Conservation (phyloP, 1,284 basidiomycete genomes). For the Hymenochaete sp. region DNA sequence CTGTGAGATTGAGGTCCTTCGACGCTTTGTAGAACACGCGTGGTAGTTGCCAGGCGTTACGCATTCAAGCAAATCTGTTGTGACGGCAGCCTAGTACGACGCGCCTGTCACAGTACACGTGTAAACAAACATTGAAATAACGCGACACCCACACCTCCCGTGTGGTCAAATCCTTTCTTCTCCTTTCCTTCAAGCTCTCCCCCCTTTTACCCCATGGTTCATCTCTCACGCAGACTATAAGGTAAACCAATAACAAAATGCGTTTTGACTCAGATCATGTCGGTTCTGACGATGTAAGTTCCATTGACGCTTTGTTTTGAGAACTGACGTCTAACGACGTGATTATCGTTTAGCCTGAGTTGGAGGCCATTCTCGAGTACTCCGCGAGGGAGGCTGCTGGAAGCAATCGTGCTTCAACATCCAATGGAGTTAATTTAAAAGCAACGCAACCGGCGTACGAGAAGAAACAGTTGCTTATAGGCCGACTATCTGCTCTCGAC, state of each 20-base stretch:
- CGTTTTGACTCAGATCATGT: conserved; percentile 11
- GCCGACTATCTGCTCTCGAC: conserved; percentile 32
- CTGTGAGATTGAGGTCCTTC: too few species aligned
- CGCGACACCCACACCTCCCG: too few species aligned
- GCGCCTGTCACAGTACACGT: too few species aligned
- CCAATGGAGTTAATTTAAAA: neutral
- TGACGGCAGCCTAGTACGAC: too few species aligned
- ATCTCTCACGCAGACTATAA: too few species aligned
- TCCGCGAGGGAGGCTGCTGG: conserved; percentile 1
- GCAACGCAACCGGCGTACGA: conserved; percentile 18
- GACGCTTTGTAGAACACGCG: too few species aligned
- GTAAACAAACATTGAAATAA: too few species aligned
- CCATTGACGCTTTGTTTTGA: neutral
- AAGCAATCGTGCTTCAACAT: neutral
- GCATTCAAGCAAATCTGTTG: too few species aligned
- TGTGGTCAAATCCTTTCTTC: too few species aligned
- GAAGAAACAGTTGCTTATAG: conserved; percentile 28
- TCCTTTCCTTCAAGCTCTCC: too few species aligned
- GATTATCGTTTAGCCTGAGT: neutral
- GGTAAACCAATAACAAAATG: conserved; percentile 2
- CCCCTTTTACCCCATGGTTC: too few species aligned
- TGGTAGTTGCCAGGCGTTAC: too few species aligned
- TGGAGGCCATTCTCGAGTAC: conserved; percentile 10
- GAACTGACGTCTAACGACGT: neutral
- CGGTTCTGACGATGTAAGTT: conserved; percentile 8